Evolutionary conservation across 768 basidiomycete genomes (phyloP).

Genomic region (Xerocomellus amylosporus): DNA sequence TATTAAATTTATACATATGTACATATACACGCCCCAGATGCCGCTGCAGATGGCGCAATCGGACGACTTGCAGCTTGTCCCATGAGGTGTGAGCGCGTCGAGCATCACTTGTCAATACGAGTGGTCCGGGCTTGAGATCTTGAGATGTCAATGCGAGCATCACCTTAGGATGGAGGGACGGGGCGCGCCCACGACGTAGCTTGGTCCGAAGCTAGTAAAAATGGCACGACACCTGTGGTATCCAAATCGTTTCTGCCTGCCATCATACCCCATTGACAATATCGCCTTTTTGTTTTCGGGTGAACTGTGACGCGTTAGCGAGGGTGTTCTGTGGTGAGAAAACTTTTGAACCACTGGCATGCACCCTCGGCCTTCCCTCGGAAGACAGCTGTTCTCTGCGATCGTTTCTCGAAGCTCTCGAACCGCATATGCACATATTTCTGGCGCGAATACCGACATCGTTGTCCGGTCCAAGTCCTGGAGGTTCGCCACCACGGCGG

Average conservation of each 20-base stretch:
- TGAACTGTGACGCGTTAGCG: neutral
- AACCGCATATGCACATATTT: neutral
- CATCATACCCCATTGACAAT: neutral
- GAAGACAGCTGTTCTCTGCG: too few species aligned
- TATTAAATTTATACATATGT: too few species aligned
- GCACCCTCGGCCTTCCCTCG: too few species aligned
- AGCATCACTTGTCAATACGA: too few species aligned
- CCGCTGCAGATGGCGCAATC: too few species aligned
- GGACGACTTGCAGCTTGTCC: too few species aligned
- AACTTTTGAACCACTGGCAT: too few species aligned
- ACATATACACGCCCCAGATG: too few species aligned
- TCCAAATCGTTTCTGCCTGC: neutral
- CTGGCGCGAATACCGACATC: neutral
- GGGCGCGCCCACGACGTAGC: neutral
- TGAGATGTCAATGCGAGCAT: too few species aligned
- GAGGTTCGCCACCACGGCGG: neutral
- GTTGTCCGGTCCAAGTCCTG: too few species aligned
- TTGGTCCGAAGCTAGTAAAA: neutral
- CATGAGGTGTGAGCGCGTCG: neutral
- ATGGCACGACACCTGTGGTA: neutral
- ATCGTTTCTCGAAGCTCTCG: neutral
- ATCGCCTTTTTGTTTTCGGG: neutral
- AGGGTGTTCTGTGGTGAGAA: neutral
- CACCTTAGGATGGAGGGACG: neutral
- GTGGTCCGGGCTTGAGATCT: too few species aligned